Base-by-base conservation (phyloP, 2,329 filamentous ascomycete genomes). In the Fusarium camptoceras region DNA sequence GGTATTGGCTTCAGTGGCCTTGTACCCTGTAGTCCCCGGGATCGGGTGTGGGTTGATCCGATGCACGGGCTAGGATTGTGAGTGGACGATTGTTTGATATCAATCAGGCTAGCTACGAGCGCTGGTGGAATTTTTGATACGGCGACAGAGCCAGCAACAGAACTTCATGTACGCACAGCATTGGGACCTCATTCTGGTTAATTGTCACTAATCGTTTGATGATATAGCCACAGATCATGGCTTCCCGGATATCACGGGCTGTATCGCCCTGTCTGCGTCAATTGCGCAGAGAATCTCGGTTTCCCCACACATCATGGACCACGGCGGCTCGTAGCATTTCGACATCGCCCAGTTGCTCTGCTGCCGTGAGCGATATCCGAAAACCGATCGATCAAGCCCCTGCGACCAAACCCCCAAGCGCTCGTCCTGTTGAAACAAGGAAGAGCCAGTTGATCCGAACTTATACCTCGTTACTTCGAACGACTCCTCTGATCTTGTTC, bases 381-480 rank as follows among this genome's bases (percentile, higher is more conserved):
- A 75, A 84, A 27, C 84, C 84, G 2, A 78, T 82, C 61, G 81
- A 86, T 71, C 85, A 85, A 68, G 79, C 84, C 4, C 91, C 87
- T 82, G 88, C 89, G 0, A 91, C 89, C 2, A 94, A 98, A 80
- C 95, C 94, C 5, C 94, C 93, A 6, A 97, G 93, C 57, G 92
- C 97, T 78, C 93, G 95, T 78, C 92, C 91, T 22, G 88, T 94
- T 48, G 92, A 97, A 78, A 91, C 91, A 76, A 92, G 95, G 79
- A 97, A 98, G 83, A 91, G 94, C 18, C 96, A 99, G 81, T 86
- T 98, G 64, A 86, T 90, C 62, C 90, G 94, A 61, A 89, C 92
- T 75, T 98, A 98, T 82, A 93, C 94, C 54, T 96, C 94, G 48
- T 85, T 97, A 66, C 88, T 98, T 62, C 93, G 93, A 64, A 94